Conservation (phyloP, 1,284 basidiomycete genomes). For the Calocybe gambosa region DNA sequence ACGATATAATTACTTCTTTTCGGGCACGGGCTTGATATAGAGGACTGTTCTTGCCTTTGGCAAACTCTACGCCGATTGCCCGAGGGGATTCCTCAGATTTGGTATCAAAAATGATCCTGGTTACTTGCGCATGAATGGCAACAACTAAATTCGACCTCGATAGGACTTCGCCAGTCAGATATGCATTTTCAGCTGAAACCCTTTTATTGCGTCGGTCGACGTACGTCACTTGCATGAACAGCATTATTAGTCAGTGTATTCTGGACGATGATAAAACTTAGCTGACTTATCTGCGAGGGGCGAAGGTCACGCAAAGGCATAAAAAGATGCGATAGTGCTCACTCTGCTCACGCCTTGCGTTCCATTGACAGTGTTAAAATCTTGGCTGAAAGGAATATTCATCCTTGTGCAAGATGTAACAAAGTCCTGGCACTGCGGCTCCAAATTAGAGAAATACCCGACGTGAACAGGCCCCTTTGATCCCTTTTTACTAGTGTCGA, state of each 20-base stretch:
- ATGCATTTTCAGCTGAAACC: constrained; percentile 59
- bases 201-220: constrained; percentile 46
- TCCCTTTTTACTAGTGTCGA: constrained; percentile 43
- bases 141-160: constrained; percentile 59
- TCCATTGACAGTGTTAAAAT: constrained; percentile 48
- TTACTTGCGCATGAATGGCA: constrained; percentile 48
- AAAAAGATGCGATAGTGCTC: constrained; percentile 12
- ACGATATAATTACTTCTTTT: constrained; percentile 62
- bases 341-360: constrained; percentile 50
- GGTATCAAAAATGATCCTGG: constrained; percentile 12
- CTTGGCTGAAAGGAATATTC: constrained; percentile 43
- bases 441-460: constrained; percentile 37
- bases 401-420: constrained; percentile 41
- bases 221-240: constrained; percentile 46
- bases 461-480: constrained; percentile 44
- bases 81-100: constrained; percentile 30
- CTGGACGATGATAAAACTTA: not conserved
- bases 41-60: constrained; percentile 27
- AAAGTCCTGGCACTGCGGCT: constrained; percentile 35
- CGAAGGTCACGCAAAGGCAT: not conserved
- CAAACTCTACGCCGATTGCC: constrained; percentile 62
- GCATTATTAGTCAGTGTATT: not conserved
- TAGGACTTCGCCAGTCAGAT: constrained; percentile 58
- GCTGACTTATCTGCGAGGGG: constrained; percentile 10
- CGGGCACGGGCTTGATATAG: constrained; percentile 36